A percentile compares a stretch with the other conserved stretches of the same genome.
phyloP scores from a whole-genome alignment of 768 basidiomycete species.

The Phanerochaete sordida region DNA sequence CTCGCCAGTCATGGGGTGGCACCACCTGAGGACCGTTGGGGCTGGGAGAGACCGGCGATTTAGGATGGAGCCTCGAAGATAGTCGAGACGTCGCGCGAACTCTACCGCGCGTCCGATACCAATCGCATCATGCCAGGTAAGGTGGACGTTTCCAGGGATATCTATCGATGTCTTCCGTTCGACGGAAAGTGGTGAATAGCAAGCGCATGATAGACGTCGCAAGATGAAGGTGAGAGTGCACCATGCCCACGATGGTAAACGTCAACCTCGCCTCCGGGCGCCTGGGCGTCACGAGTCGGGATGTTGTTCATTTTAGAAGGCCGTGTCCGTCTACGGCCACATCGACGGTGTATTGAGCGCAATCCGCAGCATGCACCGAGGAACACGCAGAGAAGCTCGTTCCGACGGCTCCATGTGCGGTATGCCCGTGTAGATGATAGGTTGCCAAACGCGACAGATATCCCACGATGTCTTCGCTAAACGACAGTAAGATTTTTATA shows the following conservation, averaged over 20 bases:
- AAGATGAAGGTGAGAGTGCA: background rate
- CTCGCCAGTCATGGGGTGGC: background rate
- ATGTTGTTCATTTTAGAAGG: background rate
- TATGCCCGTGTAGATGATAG: too few species aligned
- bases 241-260: background rate
- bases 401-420: too few species aligned
- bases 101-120: constrained; percentile 1
- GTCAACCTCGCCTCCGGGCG: background rate
- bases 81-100: background rate
- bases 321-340: background rate
- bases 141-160: background rate
- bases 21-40: background rate
- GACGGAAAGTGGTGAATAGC: background rate
- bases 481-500: too few species aligned
- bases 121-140: constrained; percentile 1
- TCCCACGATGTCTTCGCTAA: too few species aligned
- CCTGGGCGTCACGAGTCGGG: background rate
- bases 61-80: background rate
- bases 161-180: constrained; percentile 1
- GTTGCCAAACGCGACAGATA: too few species aligned
- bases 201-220: constrained; percentile 3
- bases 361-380: background rate
- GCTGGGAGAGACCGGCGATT: background rate
- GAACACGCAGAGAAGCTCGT: background rate
- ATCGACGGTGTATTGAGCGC: background rate